Conservation (phyloP, 257 asterid species). For the Lycium ferocissimum region DNA sequence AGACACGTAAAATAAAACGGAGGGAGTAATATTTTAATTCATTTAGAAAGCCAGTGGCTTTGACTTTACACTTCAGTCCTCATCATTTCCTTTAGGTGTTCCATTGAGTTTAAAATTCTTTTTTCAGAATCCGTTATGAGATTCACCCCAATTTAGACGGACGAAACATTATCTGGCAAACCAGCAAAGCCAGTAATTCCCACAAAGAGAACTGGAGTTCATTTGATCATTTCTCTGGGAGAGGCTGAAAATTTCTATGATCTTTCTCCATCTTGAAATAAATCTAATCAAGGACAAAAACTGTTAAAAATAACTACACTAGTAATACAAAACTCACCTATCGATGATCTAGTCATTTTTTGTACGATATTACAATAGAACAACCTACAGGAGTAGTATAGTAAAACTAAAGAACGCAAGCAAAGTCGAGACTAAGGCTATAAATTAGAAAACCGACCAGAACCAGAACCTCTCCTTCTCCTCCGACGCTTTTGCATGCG, state of each 20-base stretch:
- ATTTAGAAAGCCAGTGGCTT: too few species aligned
- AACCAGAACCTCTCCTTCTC: constrained; percentile 73
- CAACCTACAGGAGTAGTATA: background rate
- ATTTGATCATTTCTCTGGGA: background rate
- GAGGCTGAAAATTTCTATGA: background rate
- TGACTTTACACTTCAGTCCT: too few species aligned
- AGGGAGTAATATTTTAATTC: too few species aligned
- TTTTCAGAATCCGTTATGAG: too few species aligned
- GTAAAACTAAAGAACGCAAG: constrained; percentile 8
- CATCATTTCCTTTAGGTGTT: too few species aligned
- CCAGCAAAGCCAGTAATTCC: too few species aligned
- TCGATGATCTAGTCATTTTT: background rate
- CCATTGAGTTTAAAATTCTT: too few species aligned
- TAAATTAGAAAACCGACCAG: constrained; percentile 59
- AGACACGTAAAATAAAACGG: too few species aligned
- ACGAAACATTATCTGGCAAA: too few species aligned
- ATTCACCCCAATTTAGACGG: too few species aligned
- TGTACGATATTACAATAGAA: background rate
- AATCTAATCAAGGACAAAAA: background rate
- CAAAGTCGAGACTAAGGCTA: constrained; percentile 24
- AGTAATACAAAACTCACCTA: constrained; percentile 30
- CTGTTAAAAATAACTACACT: background rate
- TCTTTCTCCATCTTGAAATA: background rate
- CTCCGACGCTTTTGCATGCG: constrained; percentile 81
- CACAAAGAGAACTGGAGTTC: background rate